Evolutionary conservation across 2,329 filamentous ascomycete genomes (phyloP), one percentile per base, ranked within the genome.

Genomic region (Anisogramma anomala): DNA sequence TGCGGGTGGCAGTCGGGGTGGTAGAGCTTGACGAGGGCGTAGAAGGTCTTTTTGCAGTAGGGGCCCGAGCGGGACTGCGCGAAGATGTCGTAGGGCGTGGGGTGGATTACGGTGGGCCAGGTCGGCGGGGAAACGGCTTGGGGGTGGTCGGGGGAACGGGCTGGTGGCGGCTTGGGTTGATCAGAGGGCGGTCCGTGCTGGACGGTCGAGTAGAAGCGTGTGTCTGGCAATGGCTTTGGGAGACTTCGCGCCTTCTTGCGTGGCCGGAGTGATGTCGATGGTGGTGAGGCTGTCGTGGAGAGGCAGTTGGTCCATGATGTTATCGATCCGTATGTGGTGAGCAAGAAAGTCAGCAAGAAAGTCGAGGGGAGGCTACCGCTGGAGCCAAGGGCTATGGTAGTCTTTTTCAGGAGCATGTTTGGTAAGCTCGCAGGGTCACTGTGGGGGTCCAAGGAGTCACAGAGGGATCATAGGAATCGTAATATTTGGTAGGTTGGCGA

Each of bases 11-110:
- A 75, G 60, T 98, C 91, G 0, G 91, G 91, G 56, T 98, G 91
- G 64, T 98, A 98, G 34, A 93, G 69, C 66, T 96, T 98, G 43
- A 94, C 91, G 39, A 98, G 75, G 55, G 89, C 74, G 61, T 93
- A 91, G 69, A 87, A 98, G 45, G 77, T 77, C 32, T 71, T 65
- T 62, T 98, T 96, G 48, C 75, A 80, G 60, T 98, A 96, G 2
- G 77, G 72, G 11, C 76, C 77, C 43, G 67, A 66, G 23, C 62
- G 59, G 39, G 60, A 53, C 35, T 66, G 60, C 46, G 73, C 68
- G 54, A 96, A 79, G 56, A 98, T 84, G 55, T 96, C 84, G 64
- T 98, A 96, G 1, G 91, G 91, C 0, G 88, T 89, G 1, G 84
- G 84, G 30, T 68, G 55, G 15, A 55, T 47, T 5, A 58, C 55